Evolutionary conservation across 441 rosid species (phyloP).

Genomic region (Mallotus repandus): DNA sequence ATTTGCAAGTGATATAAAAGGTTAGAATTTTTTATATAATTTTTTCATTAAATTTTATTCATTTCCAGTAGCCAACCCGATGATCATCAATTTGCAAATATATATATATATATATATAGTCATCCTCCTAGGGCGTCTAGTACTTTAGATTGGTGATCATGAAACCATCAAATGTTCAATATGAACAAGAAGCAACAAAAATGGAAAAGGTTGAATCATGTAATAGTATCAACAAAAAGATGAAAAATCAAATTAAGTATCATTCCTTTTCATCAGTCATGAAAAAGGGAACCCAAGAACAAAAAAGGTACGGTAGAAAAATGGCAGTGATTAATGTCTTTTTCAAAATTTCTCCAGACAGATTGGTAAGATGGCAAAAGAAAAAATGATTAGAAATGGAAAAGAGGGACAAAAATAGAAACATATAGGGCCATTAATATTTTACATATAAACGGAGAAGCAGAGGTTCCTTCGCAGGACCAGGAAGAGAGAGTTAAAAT

Average conservation of each 20-base stretch:
- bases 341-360: conserved; percentile 21
- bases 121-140: neutral
- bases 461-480: conserved; percentile 27
- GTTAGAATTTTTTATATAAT: too few relatives aligned
- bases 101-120: too few relatives aligned
- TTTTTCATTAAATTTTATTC: too few relatives aligned
- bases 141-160: neutral
- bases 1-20: too few relatives aligned
- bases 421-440: conserved; percentile 21
- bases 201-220: neutral
- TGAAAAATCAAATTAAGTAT: conserved; percentile 4
- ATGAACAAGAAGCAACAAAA: conserved; percentile 9
- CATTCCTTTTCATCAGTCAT: neutral
- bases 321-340: conserved; percentile 8
- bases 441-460: conserved; percentile 10
- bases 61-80: too few relatives aligned
- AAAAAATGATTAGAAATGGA: conserved; percentile 23
- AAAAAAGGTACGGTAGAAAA: neutral
- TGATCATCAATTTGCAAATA: neutral
- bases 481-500: conserved; percentile 11
- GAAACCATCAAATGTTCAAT: conserved; percentile 6
- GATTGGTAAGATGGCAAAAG: conserved; percentile 17
- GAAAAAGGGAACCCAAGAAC: neutral
- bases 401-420: conserved; percentile 24
- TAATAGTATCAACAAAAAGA: conserved; percentile 8